Percentiles rank a stretch among this genome's conserved stretches.
Conservation (phyloP, 495 filamentous ascomycete species). For the Terfezia boudieri region DNA sequence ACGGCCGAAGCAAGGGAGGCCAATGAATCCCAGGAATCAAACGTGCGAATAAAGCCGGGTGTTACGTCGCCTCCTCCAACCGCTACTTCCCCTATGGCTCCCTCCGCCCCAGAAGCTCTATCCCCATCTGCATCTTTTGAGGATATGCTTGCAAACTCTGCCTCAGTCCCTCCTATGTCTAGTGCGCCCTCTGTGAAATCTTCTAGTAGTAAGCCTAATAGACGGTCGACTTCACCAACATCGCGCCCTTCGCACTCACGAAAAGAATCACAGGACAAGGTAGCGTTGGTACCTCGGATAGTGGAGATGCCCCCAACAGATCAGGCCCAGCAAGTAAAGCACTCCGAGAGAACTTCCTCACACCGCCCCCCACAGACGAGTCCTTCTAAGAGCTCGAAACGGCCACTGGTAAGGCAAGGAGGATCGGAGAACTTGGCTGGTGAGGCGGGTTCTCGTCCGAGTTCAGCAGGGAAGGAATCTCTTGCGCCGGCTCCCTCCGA, state of each 20-base stretch:
- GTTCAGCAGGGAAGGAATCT: background rate
- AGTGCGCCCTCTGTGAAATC: background rate
- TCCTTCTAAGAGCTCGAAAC: conserved; percentile 7
- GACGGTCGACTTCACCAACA: background rate
- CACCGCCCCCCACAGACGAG: conserved; percentile 16
- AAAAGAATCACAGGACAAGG: conserved; percentile 1
- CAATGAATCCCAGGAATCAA: no score
- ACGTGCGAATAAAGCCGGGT: no score
- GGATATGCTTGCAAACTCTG: background rate
- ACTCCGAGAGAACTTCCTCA: conserved; percentile 19
- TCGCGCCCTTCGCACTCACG: conserved; percentile 6
- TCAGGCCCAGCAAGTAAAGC: conserved; percentile 20
- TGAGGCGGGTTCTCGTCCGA: background rate
- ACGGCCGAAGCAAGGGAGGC: no score
- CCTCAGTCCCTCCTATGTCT: background rate
- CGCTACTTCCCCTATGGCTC: no score
- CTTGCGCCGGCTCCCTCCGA: conserved; percentile 8
- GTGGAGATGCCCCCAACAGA: conserved; percentile 40
- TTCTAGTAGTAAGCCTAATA: background rate
- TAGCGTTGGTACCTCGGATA: conserved; percentile 37
- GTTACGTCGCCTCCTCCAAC: no score
- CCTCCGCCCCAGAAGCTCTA: background rate
- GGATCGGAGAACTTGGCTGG: conserved; percentile 1
- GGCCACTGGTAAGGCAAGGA: conserved; percentile 2
- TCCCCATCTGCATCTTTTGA: conserved; percentile 17